These are phyloP conservation scores for Ogataea glucozyma DNA, from an alignment of 805 yeast species.

Conservation along the genomic window DNA sequence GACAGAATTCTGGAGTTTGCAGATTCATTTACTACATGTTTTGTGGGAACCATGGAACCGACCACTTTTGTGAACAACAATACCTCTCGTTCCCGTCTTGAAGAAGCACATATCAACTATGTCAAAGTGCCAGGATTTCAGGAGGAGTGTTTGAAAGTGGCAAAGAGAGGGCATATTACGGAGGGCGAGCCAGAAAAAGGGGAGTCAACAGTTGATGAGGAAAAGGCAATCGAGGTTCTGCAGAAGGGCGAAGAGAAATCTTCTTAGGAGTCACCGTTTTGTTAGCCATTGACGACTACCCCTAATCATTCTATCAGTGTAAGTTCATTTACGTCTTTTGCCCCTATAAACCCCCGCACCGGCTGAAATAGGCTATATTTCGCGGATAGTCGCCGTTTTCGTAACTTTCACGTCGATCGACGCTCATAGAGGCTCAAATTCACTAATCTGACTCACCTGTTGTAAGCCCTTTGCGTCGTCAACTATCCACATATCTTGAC, in stretches of 20 bases:
- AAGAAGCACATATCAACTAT: constrained; percentile 63
- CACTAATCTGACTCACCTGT: neutral
- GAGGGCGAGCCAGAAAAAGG: too few relatives aligned
- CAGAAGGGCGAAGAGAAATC: too few relatives aligned
- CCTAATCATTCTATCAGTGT: too few relatives aligned
- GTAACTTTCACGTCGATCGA: constrained; percentile 5
- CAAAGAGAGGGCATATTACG: constrained; percentile 67
- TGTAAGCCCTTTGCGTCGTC: too few relatives aligned
- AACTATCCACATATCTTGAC: too few relatives aligned
- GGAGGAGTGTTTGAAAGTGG: constrained; percentile 63
- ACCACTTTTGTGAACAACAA: constrained; percentile 82
- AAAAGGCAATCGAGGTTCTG: too few relatives aligned
- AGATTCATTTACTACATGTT: constrained; percentile 63
- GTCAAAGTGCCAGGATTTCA: constrained; percentile 83
- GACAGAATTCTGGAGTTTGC: constrained; percentile 64
- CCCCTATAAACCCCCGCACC: too few relatives aligned
- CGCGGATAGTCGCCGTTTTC: neutral
- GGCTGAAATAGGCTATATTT: neutral
- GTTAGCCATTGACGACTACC: too few relatives aligned
- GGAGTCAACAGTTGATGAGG: too few relatives aligned
- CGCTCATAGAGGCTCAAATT: neutral
- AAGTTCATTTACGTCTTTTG: too few relatives aligned
- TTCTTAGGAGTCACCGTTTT: too few relatives aligned
- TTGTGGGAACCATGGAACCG: constrained; percentile 93
- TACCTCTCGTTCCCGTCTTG: constrained; percentile 56